A percentile compares a stretch with the other conserved stretches of the same genome.
These are phyloP conservation scores for Blastobotrys proliferans DNA, from an alignment of 1,139 yeast genomes.

Conservation along the genomic window DNA sequence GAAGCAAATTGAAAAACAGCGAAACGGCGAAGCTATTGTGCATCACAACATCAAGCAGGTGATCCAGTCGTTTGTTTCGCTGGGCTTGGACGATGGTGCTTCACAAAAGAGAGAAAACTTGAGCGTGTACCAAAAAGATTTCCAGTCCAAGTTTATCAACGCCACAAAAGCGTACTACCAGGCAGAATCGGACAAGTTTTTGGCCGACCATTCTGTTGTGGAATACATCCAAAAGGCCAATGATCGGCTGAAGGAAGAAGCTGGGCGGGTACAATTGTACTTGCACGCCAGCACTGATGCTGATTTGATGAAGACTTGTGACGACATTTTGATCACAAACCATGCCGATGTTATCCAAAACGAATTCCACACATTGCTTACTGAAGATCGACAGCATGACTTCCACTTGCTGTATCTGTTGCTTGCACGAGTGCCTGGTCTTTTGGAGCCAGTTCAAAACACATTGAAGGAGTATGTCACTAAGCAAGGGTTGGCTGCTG, in stretches of 20 bases:
- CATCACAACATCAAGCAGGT: slow-evolving; percentile 66
- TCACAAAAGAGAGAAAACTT: slow-evolving; percentile 72
- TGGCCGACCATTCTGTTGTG: slow-evolving; percentile 74
- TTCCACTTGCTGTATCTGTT: slow-evolving; percentile 75
- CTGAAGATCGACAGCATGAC: slow-evolving; percentile 71
- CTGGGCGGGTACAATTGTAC: slow-evolving; percentile 68
- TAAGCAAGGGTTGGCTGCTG: slow-evolving; percentile 65
- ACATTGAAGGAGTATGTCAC: slow-evolving; percentile 71
- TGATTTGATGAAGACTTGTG: slow-evolving; percentile 69
- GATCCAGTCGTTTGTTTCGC: slow-evolving; percentile 69
- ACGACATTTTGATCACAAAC: slow-evolving; percentile 68
- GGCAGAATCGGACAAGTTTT: slow-evolving; percentile 62
- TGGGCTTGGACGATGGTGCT: slow-evolving; percentile 50
- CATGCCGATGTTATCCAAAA: slow-evolving; percentile 76
- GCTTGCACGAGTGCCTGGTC: slow-evolving; percentile 61
- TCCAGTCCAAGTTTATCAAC: slow-evolving; percentile 71
- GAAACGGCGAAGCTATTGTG: slow-evolving; percentile 75
- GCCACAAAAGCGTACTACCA: slow-evolving; percentile 72
- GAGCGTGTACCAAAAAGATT: slow-evolving; percentile 72
- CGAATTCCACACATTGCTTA: slow-evolving; percentile 69
- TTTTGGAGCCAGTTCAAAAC: slow-evolving; percentile 73
- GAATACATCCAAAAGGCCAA: slow-evolving; percentile 89
- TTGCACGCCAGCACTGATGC: slow-evolving; percentile 84
- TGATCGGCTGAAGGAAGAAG: slow-evolving; percentile 75
- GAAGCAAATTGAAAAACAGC: slow-evolving; percentile 68